Conservation (phyloP, 345 rosid genomes). For the Xanthoceras sorbifolium region DNA sequence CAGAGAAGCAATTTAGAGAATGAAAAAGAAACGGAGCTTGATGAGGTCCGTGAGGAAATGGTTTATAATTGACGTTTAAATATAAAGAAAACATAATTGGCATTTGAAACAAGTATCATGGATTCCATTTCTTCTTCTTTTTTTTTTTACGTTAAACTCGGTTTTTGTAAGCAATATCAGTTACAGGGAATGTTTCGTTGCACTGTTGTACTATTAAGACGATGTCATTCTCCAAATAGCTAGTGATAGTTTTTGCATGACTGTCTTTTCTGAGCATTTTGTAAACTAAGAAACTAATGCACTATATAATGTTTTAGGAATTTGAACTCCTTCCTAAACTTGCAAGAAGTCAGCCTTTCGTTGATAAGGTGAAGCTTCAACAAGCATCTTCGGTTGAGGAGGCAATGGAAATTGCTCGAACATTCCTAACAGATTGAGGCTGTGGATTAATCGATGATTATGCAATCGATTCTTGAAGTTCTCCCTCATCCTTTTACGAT, state of each 20-base stretch:
- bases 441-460: conserved; percentile 24
- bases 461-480: neutral
- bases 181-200: no score
- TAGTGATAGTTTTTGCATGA: neutral
- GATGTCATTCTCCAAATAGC: neutral
- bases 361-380: conserved; percentile 72
- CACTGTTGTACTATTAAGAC: no score
- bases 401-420: conserved; percentile 67
- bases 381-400: conserved; percentile 87
- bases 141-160: neutral
- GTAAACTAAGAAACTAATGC: neutral
- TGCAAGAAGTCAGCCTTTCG: conserved; percentile 77
- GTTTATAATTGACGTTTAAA: no score
- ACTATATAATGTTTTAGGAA: conserved; percentile 44
- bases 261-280: neutral
- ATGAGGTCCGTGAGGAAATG: no score
- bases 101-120: no score
- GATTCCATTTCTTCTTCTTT: no score
- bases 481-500: neutral
- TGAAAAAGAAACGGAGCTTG: no score
- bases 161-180: neutral
- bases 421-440: conserved; percentile 39
- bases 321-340: conserved; percentile 80
- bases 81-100: no score
- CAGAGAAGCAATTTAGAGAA: neutral